phyloP scores from a whole-genome alignment of 495 filamentous ascomycete species.

The Aspergillus biplanus region DNA sequence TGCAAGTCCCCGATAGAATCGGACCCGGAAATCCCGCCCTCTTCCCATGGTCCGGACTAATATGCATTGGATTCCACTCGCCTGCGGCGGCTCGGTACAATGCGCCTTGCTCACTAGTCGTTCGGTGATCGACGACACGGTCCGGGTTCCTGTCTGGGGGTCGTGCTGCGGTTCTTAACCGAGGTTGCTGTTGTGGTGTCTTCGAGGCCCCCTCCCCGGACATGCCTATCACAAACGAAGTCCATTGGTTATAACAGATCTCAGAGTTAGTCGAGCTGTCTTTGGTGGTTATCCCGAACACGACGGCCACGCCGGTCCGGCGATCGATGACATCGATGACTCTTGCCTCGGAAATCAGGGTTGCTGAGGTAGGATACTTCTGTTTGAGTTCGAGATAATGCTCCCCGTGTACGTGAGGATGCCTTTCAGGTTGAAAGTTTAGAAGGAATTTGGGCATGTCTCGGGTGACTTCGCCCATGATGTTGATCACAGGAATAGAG shows the following conservation, averaged over 20 bases:
- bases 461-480: constrained; percentile 7
- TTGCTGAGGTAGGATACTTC: neutral
- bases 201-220: neutral
- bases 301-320: neutral
- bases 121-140: constrained; percentile 1
- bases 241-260: constrained; percentile 14
- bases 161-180: neutral
- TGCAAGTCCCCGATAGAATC: constrained; percentile 14
- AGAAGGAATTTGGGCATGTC: constrained; percentile 8
- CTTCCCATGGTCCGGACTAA: constrained; percentile 8
- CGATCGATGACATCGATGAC: constrained; percentile 1
- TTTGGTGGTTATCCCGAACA: neutral
- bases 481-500: constrained; percentile 9
- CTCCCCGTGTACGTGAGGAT: constrained; percentile 6
- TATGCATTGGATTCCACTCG: constrained; percentile 16
- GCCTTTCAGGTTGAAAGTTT: neutral
- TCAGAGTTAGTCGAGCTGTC: neutral
- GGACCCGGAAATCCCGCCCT: constrained; percentile 10
- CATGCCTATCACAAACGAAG: constrained; percentile 15
- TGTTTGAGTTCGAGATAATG: constrained; percentile 5
- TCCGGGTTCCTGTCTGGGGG: neutral
- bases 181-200: neutral
- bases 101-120: constrained; percentile 7
- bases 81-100: constrained; percentile 10
- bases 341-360: neutral